Conservation (phyloP, 169 alveolate species). For the Cryptosporidium andersoni region DNA sequence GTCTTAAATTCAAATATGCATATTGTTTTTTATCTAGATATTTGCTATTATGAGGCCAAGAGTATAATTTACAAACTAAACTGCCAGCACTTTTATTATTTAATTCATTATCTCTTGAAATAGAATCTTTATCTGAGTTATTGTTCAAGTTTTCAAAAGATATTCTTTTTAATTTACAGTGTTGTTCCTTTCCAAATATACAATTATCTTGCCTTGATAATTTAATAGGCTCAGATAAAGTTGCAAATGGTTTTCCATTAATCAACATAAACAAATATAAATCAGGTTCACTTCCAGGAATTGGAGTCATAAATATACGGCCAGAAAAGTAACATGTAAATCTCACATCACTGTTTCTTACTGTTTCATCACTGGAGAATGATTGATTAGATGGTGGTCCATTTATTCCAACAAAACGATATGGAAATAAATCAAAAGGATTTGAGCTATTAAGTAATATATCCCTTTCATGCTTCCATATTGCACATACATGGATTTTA, state of each 20-base stretch:
- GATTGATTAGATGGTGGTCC: slow-evolving; percentile 28
- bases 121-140: not conserved
- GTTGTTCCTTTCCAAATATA: not conserved
- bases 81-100: slow-evolving; percentile 20
- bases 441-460: slow-evolving; percentile 31
- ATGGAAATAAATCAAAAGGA: slow-evolving; percentile 51
- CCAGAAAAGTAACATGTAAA: slow-evolving; percentile 50
- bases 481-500: slow-evolving; percentile 47
- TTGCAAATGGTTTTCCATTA: slow-evolving; percentile 61
- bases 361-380: slow-evolving; percentile 2
- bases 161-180: slow-evolving; percentile 18
- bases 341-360: slow-evolving; percentile 13
- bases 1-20: slow-evolving; percentile 61
- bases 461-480: slow-evolving; percentile 53
- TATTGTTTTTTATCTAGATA: slow-evolving; percentile 32
- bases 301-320: slow-evolving; percentile 58
- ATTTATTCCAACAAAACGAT: slow-evolving; percentile 21
- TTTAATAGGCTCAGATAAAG: slow-evolving; percentile 18
- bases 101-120: not conserved
- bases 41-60: slow-evolving; percentile 58
- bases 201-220: not conserved
- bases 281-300: slow-evolving; percentile 62
- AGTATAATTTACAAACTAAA: slow-evolving; percentile 23
- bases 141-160: not conserved
- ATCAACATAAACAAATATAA: slow-evolving; percentile 48